Conservation (phyloP, 768 basidiomycete genomes). For the Wakefieldia striispora region DNA sequence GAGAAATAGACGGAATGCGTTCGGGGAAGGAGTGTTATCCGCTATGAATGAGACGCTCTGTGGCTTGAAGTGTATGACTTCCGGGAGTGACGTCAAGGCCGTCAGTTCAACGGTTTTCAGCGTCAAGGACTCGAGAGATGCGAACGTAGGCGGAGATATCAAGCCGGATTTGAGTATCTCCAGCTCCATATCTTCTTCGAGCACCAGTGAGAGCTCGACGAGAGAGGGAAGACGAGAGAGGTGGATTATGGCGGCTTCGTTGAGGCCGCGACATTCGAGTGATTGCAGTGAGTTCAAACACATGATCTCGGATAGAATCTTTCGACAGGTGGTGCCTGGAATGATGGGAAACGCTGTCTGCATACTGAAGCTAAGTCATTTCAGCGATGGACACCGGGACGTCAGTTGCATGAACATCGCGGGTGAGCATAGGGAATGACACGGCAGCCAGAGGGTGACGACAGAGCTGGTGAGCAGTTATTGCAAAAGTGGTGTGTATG, state of each 20-base stretch:
- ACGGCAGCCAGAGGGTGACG: constrained; percentile 9
- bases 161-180: constrained; percentile 14
- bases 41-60: constrained; percentile 14
- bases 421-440: constrained; percentile 6
- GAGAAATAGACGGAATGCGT: constrained; percentile 22
- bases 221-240: constrained; percentile 21
- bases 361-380: constrained; percentile 1
- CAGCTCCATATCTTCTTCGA: constrained; percentile 13
- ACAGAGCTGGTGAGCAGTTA: constrained; percentile 23
- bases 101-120: constrained; percentile 9
- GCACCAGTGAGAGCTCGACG: constrained; percentile 12
- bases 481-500: constrained; percentile 19
- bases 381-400: constrained; percentile 22
- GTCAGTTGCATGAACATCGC: constrained; percentile 18
- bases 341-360: too few relatives aligned
- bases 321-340: background rate
- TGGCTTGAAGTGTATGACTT: constrained; percentile 16
- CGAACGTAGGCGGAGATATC: constrained; percentile 14
- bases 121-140: constrained; percentile 7
- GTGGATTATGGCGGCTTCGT: constrained; percentile 15
- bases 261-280: constrained; percentile 2
- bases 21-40: constrained; percentile 5
- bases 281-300: too few relatives aligned
- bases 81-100: constrained; percentile 19
- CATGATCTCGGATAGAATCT: constrained; percentile 17